Conservation (phyloP, 1,284 basidiomycete genomes). For the Takashimella koratensis region DNA sequence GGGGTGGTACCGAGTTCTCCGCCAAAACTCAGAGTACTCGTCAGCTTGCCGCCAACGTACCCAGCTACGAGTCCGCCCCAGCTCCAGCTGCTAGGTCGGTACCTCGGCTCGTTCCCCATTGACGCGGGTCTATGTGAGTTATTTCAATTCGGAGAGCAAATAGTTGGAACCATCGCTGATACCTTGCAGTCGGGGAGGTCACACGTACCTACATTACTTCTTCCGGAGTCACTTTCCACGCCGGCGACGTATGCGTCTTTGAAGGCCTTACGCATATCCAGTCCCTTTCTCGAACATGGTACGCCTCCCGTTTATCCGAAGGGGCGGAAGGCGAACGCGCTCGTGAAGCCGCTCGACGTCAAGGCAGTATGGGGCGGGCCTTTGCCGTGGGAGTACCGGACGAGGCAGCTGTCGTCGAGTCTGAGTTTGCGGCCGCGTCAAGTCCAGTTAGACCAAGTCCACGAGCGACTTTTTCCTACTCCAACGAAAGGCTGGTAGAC, state of each 20-base stretch:
- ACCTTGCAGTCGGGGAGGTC: constrained; percentile 59
- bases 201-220: constrained; percentile 76
- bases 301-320: constrained; percentile 59
- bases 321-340: constrained; percentile 59
- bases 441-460: constrained; percentile 4
- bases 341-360: constrained; percentile 54
- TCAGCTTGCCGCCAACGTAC: constrained; percentile 70
- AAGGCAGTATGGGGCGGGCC: not conserved
- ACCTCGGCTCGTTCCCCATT: constrained; percentile 64
- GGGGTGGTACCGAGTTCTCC: constrained; percentile 27
- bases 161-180: not conserved
- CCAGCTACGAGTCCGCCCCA: constrained; percentile 69
- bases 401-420: constrained; percentile 3
- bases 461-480: constrained; percentile 18
- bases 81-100: constrained; percentile 77
- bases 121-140: constrained; percentile 44
- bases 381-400: not conserved
- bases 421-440: constrained; percentile 1
- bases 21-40: constrained; percentile 58
- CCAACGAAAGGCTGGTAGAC: not conserved
- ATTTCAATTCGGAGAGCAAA: not conserved
- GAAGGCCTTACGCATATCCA: constrained; percentile 79
- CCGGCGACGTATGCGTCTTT: constrained; percentile 76
- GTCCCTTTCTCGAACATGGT: constrained; percentile 66
- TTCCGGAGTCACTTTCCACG: constrained; percentile 67